phyloP scores from a whole-genome alignment of 768 basidiomycete species.

The Lentinula detonsa region DNA sequence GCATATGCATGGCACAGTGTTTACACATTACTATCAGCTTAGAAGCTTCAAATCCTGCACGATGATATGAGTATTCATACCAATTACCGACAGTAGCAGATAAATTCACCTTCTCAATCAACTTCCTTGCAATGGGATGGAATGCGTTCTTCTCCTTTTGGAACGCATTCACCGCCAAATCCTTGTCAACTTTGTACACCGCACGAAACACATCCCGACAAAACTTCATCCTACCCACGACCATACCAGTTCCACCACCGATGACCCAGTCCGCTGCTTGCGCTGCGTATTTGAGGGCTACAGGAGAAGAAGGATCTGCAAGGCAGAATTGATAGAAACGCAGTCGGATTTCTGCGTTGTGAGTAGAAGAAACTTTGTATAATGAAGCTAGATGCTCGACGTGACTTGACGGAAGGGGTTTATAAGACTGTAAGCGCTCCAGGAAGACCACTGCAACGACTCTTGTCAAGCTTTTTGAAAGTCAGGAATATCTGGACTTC shows the following conservation, averaged over 20 bases:
- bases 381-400: constrained; percentile 55
- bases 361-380: constrained; percentile 39
- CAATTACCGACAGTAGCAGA: not conserved
- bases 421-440: constrained; percentile 63
- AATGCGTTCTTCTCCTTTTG: constrained; percentile 42
- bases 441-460: constrained; percentile 66
- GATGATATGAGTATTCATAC: not conserved
- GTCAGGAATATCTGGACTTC: not conserved
- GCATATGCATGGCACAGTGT: not conserved
- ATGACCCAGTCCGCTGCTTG: constrained; percentile 65
- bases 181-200: constrained; percentile 44
- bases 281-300: constrained; percentile 43
- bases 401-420: constrained; percentile 54
- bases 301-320: constrained; percentile 36
- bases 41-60: not conserved
- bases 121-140: constrained; percentile 70
- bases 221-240: constrained; percentile 85
- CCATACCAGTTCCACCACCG: constrained; percentile 50
- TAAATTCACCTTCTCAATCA: constrained; percentile 66
- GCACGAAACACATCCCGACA: constrained; percentile 64
- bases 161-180: constrained; percentile 49
- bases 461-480: not conserved
- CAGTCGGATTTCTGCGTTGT: constrained; percentile 73
- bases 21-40: not conserved
- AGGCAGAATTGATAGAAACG: constrained; percentile 76